These are phyloP conservation scores for Gracilaria gracilis DNA, from an alignment of 23 red algal genomes.

Conservation along the genomic window DNA sequence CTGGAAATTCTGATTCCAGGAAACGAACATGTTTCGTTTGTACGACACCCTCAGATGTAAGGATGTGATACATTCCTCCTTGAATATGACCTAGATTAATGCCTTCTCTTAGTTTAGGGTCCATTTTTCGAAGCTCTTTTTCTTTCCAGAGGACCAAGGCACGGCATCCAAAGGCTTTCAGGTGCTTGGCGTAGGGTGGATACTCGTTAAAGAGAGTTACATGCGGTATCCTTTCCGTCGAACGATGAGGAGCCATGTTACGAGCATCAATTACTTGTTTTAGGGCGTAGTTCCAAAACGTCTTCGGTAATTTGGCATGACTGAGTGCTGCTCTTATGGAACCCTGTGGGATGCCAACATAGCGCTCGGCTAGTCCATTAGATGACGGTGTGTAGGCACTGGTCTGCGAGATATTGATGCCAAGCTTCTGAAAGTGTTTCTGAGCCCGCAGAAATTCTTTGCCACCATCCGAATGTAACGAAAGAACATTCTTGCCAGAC, in stretches of 20 bases:
- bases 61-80: conserved; percentile 44
- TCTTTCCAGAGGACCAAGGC: neutral
- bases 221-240: neutral
- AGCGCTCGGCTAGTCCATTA: conserved; percentile 42
- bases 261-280: neutral
- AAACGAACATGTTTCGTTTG: conserved; percentile 49
- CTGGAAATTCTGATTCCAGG: conserved; percentile 28
- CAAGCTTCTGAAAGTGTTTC: neutral
- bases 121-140: neutral
- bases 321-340: neutral
- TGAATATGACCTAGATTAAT: conserved; percentile 29
- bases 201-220: neutral
- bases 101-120: neutral
- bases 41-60: conserved; percentile 16
- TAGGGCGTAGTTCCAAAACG: conserved; percentile 30
- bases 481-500: conserved; percentile 14
- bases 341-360: neutral
- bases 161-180: conserved; percentile 39
- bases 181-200: conserved; percentile 9
- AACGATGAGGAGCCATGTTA: neutral
- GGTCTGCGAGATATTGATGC: neutral
- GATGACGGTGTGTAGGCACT: conserved; percentile 36
- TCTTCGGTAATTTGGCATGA: neutral
- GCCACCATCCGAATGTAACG: conserved; percentile 35
- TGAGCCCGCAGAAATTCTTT: too few species aligned